phyloP scores from a whole-genome alignment of 345 rosid species.

The Heritiera fomes region DNA sequence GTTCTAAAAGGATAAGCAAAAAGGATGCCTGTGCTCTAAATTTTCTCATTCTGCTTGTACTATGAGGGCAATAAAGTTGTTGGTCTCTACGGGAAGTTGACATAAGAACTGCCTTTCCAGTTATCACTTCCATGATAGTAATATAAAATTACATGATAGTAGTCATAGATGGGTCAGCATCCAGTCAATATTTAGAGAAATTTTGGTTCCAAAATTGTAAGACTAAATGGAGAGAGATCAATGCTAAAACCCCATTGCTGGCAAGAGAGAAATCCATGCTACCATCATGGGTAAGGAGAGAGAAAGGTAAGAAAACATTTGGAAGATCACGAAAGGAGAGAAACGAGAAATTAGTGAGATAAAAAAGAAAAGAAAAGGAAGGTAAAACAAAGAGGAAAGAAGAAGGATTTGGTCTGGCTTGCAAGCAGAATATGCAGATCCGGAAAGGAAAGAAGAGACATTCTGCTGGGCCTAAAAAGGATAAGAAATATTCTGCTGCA shows the following conservation, averaged over 20 bases:
- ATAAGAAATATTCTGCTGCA: no score
- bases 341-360: neutral
- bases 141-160: neutral
- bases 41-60: conserved; percentile 4
- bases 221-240: no score
- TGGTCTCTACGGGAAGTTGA: neutral
- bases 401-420: no score
- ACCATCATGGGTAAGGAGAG: neutral
- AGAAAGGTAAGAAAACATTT: neutral
- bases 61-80: neutral
- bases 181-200: neutral
- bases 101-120: neutral
- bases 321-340: neutral
- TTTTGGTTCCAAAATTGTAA: no score
- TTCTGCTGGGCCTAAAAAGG: no score
- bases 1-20: neutral
- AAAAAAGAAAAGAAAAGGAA: neutral
- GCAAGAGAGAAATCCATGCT: neutral
- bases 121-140: neutral
- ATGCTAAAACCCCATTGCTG: no score
- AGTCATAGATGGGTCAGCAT: conserved; percentile 1
- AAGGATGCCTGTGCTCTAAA: neutral
- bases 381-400: neutral
- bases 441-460: no score
- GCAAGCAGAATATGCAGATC: no score